Percentiles rank a stretch among this genome's conserved stretches.
These are phyloP conservation scores for Fragilariopsis cylindrus DNA, from an alignment of 108 stramenopile genomes.

Conservation along the genomic window DNA sequence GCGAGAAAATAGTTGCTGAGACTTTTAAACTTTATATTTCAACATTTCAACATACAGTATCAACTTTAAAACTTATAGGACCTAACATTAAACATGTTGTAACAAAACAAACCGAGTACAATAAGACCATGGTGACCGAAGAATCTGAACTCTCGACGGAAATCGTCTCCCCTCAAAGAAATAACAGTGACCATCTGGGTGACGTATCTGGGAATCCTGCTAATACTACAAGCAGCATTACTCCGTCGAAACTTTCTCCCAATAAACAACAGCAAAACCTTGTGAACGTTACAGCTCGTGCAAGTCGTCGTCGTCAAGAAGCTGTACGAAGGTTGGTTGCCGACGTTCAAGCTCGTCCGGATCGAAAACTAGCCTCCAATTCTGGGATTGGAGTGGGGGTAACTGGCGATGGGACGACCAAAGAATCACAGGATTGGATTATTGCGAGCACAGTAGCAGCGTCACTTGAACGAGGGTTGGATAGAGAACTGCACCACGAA, in stretches of 20 bases:
- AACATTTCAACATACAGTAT: too few relatives aligned
- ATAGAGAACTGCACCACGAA: conserved; percentile 80
- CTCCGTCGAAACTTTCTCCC: not conserved
- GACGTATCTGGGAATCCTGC: too few relatives aligned
- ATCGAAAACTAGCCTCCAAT: conserved; percentile 20
- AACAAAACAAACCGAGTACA: too few relatives aligned
- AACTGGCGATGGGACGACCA: conserved; percentile 21
- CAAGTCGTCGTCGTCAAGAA: conserved; percentile 78
- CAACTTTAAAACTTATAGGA: too few relatives aligned
- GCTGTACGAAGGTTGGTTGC: conserved; percentile 80
- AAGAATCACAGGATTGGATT: conserved; percentile 67
- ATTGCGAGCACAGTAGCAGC: conserved; percentile 78
- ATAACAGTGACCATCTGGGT: too few relatives aligned
- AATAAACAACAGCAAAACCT: not conserved
- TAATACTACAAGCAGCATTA: not conserved
- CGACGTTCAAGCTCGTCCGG: conserved; percentile 71
- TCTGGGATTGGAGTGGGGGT: not conserved
- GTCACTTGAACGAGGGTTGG: conserved; percentile 80
- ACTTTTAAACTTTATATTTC: too few relatives aligned
- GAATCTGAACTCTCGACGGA: too few relatives aligned
- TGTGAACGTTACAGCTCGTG: conserved; percentile 40
- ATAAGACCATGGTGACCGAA: too few relatives aligned
- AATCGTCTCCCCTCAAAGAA: too few relatives aligned
- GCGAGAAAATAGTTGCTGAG: too few relatives aligned
- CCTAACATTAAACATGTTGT: too few relatives aligned